phyloP scores from a whole-genome alignment of 208 protist species.

The Trypanosoma cruzi region DNA sequence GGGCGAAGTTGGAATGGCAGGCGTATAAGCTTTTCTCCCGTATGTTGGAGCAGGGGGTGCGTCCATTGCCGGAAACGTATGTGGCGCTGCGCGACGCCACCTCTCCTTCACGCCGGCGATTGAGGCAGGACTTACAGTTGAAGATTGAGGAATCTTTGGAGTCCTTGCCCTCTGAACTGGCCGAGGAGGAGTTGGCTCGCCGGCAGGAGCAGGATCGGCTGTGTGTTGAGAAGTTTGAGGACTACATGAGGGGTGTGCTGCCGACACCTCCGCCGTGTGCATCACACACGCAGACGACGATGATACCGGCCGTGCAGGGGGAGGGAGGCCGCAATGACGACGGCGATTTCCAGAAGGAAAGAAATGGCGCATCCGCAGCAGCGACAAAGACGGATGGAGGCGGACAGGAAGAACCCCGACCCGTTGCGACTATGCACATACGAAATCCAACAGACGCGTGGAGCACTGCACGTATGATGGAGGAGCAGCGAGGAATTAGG shows the following conservation, averaged over 20 bases:
- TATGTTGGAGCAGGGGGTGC: slow-evolving; percentile 88
- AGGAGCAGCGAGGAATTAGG: slow-evolving; percentile 44
- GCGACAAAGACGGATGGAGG: slow-evolving; percentile 1
- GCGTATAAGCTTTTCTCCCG: slow-evolving; percentile 94
- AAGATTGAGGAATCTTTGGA: slow-evolving; percentile 86
- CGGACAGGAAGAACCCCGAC: neutral
- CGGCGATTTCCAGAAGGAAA: neutral
- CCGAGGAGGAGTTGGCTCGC: slow-evolving; percentile 53
- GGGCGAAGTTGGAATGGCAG: slow-evolving; percentile 89
- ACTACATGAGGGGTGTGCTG: slow-evolving; percentile 79
- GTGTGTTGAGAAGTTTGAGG: slow-evolving; percentile 83
- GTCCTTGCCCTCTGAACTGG: slow-evolving; percentile 75
- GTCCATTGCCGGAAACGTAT: slow-evolving; percentile 91
- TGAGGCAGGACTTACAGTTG: slow-evolving; percentile 79
- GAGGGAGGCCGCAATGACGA: neutral
- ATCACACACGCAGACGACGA: neutral
- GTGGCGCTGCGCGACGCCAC: slow-evolving; percentile 87
- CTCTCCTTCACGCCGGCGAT: slow-evolving; percentile 36
- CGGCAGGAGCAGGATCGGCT: slow-evolving; percentile 70
- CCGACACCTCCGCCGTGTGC: slow-evolving; percentile 25
- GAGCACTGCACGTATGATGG: slow-evolving; percentile 64
- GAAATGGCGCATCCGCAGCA: neutral
- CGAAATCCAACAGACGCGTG: slow-evolving; percentile 83
- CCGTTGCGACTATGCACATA: slow-evolving; percentile 80
- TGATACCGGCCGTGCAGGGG: neutral